Evolutionary conservation across 2,329 filamentous ascomycete species (phyloP).

Genomic region (Parastagonospora avenae): DNA sequence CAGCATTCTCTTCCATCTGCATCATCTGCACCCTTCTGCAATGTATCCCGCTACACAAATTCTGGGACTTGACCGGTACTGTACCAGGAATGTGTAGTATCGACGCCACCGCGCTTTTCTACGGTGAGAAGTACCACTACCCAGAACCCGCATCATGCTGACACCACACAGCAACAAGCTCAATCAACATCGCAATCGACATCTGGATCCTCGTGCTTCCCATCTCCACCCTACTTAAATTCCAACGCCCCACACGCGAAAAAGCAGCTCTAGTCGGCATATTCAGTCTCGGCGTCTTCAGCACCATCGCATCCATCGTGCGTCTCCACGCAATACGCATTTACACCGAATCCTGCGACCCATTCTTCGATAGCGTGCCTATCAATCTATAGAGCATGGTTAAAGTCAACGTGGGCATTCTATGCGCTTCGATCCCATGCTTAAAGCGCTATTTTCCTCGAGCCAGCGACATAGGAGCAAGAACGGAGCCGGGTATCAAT

Average conservation of each 20-base stretch:
- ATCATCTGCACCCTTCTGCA: constrained; percentile 33
- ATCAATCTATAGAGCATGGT: constrained; percentile 92
- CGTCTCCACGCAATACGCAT: constrained; percentile 48
- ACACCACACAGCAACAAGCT: constrained; percentile 51
- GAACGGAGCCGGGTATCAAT: constrained; percentile 20
- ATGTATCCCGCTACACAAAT: constrained; percentile 38
- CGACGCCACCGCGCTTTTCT: constrained; percentile 42
- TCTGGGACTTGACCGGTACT: constrained; percentile 39
- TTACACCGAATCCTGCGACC: constrained; percentile 52
- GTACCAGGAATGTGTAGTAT: constrained; percentile 35
- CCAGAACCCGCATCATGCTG: not conserved
- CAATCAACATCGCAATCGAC: constrained; percentile 88
- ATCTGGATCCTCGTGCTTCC: constrained; percentile 83
- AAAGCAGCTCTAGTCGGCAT: constrained; percentile 84
- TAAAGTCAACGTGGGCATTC: constrained; percentile 87
- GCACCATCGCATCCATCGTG: constrained; percentile 84
- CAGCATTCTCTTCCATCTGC: constrained; percentile 29
- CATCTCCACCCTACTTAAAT: constrained; percentile 80
- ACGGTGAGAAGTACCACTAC: constrained; percentile 26
- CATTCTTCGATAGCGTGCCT: constrained; percentile 74
- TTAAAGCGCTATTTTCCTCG: constrained; percentile 70
- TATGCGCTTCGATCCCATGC: constrained; percentile 83
- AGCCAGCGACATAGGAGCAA: constrained; percentile 17
- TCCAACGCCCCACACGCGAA: constrained; percentile 79
- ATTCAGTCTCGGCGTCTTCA: constrained; percentile 83